Evolutionary conservation across 305 asterid species (phyloP).

Genomic region (Solanum chacoense): DNA sequence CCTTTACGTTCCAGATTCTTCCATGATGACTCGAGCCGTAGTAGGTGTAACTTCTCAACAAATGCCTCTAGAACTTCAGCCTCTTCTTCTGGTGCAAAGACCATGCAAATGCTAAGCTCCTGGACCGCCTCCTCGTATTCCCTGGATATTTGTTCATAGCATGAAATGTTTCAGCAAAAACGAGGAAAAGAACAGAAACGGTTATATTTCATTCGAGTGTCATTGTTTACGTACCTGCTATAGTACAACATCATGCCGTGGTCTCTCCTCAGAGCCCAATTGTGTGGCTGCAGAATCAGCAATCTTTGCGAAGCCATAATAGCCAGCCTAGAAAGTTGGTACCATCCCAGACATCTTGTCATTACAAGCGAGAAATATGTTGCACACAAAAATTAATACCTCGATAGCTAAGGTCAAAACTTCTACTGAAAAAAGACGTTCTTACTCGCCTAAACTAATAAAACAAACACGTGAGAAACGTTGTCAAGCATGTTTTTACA

Average conservation of each 20-base stretch:
- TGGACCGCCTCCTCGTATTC: conserved; percentile 76
- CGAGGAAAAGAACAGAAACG: not conserved
- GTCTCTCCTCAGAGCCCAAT: conserved; percentile 78
- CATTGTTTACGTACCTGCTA: conserved; percentile 33
- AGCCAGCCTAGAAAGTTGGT: conserved; percentile 52
- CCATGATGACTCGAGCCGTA: conserved; percentile 52
- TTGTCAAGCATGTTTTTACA: not conserved
- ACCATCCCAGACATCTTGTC: not conserved
- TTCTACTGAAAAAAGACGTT: not conserved
- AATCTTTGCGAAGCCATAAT: conserved; percentile 83
- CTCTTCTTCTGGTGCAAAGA: conserved; percentile 92
- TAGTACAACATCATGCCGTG: conserved; percentile 87
- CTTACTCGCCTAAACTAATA: not conserved
- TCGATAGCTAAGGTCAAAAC: not conserved
- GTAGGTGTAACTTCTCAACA: conserved; percentile 64
- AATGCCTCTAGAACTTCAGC: conserved; percentile 55
- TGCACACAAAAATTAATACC: not conserved
- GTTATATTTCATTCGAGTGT: not conserved
- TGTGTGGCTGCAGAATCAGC: conserved; percentile 81
- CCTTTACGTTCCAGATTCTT: conserved; percentile 36
- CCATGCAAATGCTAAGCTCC: conserved; percentile 98
- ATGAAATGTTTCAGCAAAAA: not conserved
- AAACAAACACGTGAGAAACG: not conserved
- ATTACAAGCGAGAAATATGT: not conserved
- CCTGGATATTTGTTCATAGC: conserved; percentile 14